phyloP scores from a whole-genome alignment of 768 basidiomycete genomes.

The Macrolepiota albuminosa region DNA sequence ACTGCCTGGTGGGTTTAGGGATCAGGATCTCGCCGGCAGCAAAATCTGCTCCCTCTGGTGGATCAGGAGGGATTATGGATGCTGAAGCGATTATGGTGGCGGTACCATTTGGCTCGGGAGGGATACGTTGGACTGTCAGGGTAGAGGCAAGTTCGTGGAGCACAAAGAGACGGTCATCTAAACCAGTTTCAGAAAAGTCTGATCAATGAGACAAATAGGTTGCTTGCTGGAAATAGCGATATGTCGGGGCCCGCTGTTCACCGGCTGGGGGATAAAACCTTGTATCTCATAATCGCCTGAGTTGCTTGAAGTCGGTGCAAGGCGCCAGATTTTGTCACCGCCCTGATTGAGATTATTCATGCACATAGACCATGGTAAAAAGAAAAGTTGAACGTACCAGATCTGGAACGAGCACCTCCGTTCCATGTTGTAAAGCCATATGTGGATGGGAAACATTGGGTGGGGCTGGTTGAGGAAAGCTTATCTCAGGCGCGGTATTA shows the following conservation, averaged over 20 bases:
- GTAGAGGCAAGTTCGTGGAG: conserved; percentile 56
- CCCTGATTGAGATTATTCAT: conserved; percentile 31
- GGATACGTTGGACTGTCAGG: conserved; percentile 54
- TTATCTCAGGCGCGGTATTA: conserved; percentile 36
- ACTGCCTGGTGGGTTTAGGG: conserved; percentile 38
- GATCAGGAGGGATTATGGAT: conserved; percentile 45
- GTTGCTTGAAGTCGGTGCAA: conserved; percentile 37
- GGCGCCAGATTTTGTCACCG: conserved; percentile 60
- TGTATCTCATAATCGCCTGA: conserved; percentile 50
- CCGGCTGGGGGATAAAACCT: conserved; percentile 37
- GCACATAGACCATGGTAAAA: not conserved
- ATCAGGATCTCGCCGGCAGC: conserved; percentile 64
- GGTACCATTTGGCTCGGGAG: conserved; percentile 46
- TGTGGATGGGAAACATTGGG: conserved; percentile 54
- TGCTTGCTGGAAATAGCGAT: conserved; percentile 35
- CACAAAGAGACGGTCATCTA: conserved; percentile 46
- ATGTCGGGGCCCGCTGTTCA: conserved; percentile 59
- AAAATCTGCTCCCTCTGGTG: conserved; percentile 33
- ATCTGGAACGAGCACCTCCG: conserved; percentile 57
- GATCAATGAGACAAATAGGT: not conserved
- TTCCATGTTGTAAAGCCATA: conserved; percentile 48
- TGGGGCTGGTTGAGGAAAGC: conserved; percentile 41
- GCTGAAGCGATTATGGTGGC: conserved; percentile 43
- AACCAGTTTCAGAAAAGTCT: not conserved
- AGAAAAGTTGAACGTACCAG: conserved; percentile 30